A percentile compares a stretch with the other conserved stretches of the same genome.
phyloP scores from a whole-genome alignment of 208 protist species.

The Porcisia hertigi region DNA sequence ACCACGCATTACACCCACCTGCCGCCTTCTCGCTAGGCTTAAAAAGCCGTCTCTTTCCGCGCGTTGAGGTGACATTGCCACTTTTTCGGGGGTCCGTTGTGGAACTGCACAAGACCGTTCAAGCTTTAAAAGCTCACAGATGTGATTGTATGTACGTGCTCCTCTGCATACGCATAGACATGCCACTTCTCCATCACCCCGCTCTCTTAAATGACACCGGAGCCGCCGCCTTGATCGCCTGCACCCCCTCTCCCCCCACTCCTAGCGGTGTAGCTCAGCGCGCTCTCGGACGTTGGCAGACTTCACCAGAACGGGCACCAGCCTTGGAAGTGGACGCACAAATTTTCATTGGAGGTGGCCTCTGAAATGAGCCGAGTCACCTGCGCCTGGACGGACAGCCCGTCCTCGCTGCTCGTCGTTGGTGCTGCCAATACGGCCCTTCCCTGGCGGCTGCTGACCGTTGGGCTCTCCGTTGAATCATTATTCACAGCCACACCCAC shows the following conservation, averaged over 20 bases:
- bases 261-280: neutral
- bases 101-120: too few relatives aligned
- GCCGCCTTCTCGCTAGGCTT: neutral
- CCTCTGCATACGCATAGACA: too few relatives aligned
- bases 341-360: constrained; percentile 98
- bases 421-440: constrained; percentile 4
- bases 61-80: too few relatives aligned
- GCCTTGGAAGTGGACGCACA: constrained; percentile 98
- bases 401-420: constrained; percentile 36
- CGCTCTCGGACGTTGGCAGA: neutral
- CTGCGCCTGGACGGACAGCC: constrained; percentile 82
- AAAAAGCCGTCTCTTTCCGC: neutral
- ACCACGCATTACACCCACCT: neutral
- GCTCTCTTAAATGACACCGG: neutral
- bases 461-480: constrained; percentile 3
- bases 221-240: neutral
- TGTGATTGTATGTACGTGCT: too few relatives aligned
- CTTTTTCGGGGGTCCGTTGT: too few relatives aligned
- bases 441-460: neutral
- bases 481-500: constrained; percentile 8
- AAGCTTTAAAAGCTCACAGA: too few relatives aligned
- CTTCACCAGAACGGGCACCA: constrained; percentile 99
- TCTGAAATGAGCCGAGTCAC: constrained; percentile 95
- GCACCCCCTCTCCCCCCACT: neutral
- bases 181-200: too few relatives aligned